Evolutionary conservation across 768 basidiomycete genomes (phyloP).

Genomic region (Lentinula aciculospora): DNA sequence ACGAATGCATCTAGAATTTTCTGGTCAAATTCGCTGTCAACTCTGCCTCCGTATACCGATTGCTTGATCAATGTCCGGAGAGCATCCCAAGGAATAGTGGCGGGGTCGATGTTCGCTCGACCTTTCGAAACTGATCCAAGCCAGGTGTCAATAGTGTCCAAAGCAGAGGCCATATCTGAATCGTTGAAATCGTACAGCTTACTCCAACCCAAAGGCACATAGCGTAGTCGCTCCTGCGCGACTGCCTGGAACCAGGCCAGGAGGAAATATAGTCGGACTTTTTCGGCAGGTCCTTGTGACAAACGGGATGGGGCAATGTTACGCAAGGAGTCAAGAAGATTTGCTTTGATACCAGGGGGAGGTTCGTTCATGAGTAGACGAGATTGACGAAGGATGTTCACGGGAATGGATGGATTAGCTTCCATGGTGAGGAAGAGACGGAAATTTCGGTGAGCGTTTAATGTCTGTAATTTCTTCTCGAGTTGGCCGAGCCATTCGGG

Average conservation of each 20-base stretch:
- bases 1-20: constrained; percentile 90
- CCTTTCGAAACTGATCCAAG: constrained; percentile 77
- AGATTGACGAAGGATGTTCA: constrained; percentile 94
- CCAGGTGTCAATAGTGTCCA: constrained; percentile 91
- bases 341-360: constrained; percentile 94
- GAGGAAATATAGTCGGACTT: constrained; percentile 89
- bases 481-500: constrained; percentile 94
- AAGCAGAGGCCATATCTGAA: constrained; percentile 92
- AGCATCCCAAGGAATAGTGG: constrained; percentile 91
- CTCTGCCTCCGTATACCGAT: constrained; percentile 90
- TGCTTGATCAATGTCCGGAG: constrained; percentile 92
- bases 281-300: constrained; percentile 86
- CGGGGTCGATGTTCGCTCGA: constrained; percentile 87
- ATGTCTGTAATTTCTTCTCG: constrained; percentile 93
- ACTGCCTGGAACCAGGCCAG: constrained; percentile 99
- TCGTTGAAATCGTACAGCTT: constrained; percentile 99
- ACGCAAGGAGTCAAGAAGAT: constrained; percentile 83
- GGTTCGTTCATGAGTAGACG: constrained; percentile 99
- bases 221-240: constrained; percentile 93
- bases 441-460: constrained; percentile 88
- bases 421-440: constrained; percentile 98
- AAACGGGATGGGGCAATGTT: constrained; percentile 68
- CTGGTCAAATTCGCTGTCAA: constrained; percentile 96
- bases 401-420: constrained; percentile 89
- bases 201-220: constrained; percentile 95